Percentiles rank a stretch among this genome's conserved stretches.
Evolutionary conservation across 805 yeast genomes (phyloP).

Genomic region (Candida namnaoensis): DNA sequence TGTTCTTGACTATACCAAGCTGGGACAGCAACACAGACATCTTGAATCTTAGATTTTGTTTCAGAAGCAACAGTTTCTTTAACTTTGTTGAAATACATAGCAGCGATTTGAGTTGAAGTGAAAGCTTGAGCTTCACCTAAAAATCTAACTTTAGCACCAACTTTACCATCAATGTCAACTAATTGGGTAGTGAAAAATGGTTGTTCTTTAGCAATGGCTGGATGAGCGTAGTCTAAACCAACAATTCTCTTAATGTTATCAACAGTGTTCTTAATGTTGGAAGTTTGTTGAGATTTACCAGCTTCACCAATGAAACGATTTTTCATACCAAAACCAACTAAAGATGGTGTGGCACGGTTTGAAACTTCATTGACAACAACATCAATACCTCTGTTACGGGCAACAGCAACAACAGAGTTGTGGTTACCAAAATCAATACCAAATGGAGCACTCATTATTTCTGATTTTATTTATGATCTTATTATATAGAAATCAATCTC

Average conservation of each 20-base stretch:
- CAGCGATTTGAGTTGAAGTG: conserved; percentile 84
- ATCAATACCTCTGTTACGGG: conserved; percentile 97
- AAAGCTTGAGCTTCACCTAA: conserved; percentile 72
- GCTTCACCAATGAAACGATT: conserved; percentile 91
- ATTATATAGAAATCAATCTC: background rate
- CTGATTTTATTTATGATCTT: background rate
- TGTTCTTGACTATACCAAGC: conserved; percentile 95
- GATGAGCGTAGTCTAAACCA: conserved; percentile 68
- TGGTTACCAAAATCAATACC: conserved; percentile 98
- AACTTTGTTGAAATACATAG: conserved; percentile 90
- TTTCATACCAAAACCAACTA: conserved; percentile 87
- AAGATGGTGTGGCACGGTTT: conserved; percentile 89
- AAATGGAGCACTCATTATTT: conserved; percentile 80
- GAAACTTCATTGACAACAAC: conserved; percentile 97
- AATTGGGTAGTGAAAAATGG: conserved; percentile 67
- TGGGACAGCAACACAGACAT: conserved; percentile 92
- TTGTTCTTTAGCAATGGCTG: conserved; percentile 70
- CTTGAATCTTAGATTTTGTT: conserved; percentile 68
- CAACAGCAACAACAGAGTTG: conserved; percentile 91
- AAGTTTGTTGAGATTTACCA: conserved; percentile 94
- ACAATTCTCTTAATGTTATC: conserved; percentile 89
- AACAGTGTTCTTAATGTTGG: conserved; percentile 94
- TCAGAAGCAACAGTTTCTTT: conserved; percentile 74
- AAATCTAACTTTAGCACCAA: conserved; percentile 82
- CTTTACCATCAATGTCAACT: conserved; percentile 63